Base-by-base conservation (phyloP, 208 protist genomes). In the Endotrypanum monterogeii region DNA sequence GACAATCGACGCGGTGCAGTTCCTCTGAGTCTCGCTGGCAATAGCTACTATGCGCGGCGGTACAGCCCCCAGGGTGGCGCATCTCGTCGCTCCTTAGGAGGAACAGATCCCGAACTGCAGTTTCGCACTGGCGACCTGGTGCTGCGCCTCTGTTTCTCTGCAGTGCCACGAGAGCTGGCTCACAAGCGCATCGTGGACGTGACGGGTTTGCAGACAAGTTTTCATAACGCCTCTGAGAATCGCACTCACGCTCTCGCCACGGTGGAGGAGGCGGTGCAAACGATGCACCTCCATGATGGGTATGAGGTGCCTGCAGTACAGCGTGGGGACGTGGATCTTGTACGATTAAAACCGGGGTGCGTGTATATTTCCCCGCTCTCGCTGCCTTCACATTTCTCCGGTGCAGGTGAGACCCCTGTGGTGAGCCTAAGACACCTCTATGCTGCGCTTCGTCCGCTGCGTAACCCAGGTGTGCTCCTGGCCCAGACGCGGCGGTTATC, bases 221-320 rank as follows among this genome's bases (percentile, higher is more conserved):
- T 78, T 57, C 60, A 90, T 18, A 78, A 89, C 51, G 81, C 78
- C 14, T 83, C 82, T 23, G 88, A 90, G 70, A 74, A 78, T 20
- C 60, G 82, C 54, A 51, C 63, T 1, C 51, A 61, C 0, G 82
- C 82, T 1, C 73, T 89, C 37, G 73, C 71, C 20, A 82, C 82
- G 11, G 30, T 93, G 9, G 86, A 92, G 41, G 88, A 89, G 75
- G 80, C 86, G 11, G 48, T 94, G 8, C 37, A 80, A n/a, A 91
- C 80, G 9, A 96, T 96, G 92, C 92, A 96, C 81, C 69, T 91
- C 20, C 83, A 94, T 72, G 88, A 96, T 65, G 92, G 92, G 46
- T 78, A 85, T 57, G 89, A 93, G 76, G 83, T 96, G 60, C 92
- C 92, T 20, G 89, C 83, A 52, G 68, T 96, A 71, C 71, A 82